These are phyloP conservation scores for Hyphopichia fennica DNA, from an alignment of 1,139 yeast genomes.

Conservation along the genomic window DNA sequence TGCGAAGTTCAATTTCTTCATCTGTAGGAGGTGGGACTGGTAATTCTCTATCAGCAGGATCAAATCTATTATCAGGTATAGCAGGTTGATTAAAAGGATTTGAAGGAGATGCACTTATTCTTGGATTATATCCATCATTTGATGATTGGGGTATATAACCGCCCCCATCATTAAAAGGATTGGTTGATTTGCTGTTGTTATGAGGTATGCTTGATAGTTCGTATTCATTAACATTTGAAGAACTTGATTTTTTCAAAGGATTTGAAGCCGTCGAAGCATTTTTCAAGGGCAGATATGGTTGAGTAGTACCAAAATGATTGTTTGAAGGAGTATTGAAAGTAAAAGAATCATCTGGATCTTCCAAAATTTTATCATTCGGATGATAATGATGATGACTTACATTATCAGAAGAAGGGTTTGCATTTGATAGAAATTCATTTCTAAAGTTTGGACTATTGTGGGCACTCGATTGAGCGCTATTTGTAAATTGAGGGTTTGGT, in stretches of 20 bases:
- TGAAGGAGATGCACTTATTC: slow-evolving; percentile 1
- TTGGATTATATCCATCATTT: slow-evolving; percentile 3
- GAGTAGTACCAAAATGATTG: neutral
- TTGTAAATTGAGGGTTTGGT: neutral
- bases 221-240: slow-evolving; percentile 11
- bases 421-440: slow-evolving; percentile 15
- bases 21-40: slow-evolving; percentile 16
- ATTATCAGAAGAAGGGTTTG: slow-evolving; percentile 12
- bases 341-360: slow-evolving; percentile 11
- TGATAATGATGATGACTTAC: slow-evolving; percentile 5
- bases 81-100: slow-evolving; percentile 14
- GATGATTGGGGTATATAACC: slow-evolving; percentile 3
- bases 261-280: slow-evolving; percentile 9
- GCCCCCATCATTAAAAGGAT: slow-evolving; percentile 10
- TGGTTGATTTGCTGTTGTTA: slow-evolving; percentile 15
- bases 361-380: slow-evolving; percentile 1
- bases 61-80: slow-evolving; percentile 3
- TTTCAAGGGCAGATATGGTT: slow-evolving; percentile 2
- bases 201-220: slow-evolving; percentile 9
- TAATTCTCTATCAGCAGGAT: slow-evolving; percentile 8
- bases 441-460: slow-evolving; percentile 7
- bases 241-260: slow-evolving; percentile 19
- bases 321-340: slow-evolving; percentile 5
- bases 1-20: slow-evolving; percentile 14
- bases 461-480: neutral